Base-by-base conservation (phyloP, 2,329 filamentous ascomycete species). In the Pochonia chlamydosporia region DNA sequence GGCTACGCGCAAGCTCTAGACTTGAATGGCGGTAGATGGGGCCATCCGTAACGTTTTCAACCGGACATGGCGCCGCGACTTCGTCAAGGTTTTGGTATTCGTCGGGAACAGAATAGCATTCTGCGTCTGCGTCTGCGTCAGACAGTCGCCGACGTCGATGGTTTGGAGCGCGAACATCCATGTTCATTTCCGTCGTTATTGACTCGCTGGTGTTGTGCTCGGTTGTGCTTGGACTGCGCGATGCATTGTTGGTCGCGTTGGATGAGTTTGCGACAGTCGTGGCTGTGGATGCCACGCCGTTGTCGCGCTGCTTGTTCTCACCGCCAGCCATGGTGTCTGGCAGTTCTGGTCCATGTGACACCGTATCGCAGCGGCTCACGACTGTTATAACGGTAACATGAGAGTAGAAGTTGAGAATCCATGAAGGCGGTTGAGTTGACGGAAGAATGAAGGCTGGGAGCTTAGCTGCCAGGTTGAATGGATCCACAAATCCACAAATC, bases 11-110 rank as follows among this genome's bases (percentile, higher is more conserved):
- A 13, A 43, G 35, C n/a, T 58, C 54, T 5, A 56, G 43, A 42
- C 43, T 55, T n/a, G 21, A 49, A 30, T 49, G 52, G 8, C 47
- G 41, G 33, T 54, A 52, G 18, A 53, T 13, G 5, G 40, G 40
- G 20, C 30, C 31, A 9, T 57, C 49, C 6, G 40, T 25, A 16
- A 49, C 42, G 21, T 53, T 54, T 33, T 56, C 49, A 1, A 59
- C 49, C 1, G 59, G 57, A 5, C 52, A 67, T 3, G 59, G 65
- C 2, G 63, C 62, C 1, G 61, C 59, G 4, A 72, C 43, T 55
- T 77, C 75, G 52, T 70, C 64, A 16, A 76, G 60, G 51, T 75
- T 72, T 25, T 54, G 60, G 53, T 70, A 75, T 2, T 52, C 54
- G 31, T 57, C 53, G 2, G 61, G 59, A 14, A 55, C 45, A 16